Percentiles rank a stretch among this genome's conserved stretches.
phyloP scores from a whole-genome alignment of 768 basidiomycete genomes.

The Chalciporus sphaerocephalus region DNA sequence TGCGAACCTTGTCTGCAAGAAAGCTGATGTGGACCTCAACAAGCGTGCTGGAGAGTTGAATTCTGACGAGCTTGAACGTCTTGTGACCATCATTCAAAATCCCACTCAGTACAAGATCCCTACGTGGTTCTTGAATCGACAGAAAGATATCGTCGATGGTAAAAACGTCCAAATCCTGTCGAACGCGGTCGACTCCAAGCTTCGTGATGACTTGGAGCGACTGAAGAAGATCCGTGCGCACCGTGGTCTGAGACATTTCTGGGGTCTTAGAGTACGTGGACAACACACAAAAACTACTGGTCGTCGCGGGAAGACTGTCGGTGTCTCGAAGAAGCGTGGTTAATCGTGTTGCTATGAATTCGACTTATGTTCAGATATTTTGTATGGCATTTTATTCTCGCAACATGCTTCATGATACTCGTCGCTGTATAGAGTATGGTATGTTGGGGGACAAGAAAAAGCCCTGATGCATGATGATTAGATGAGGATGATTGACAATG shows the following conservation, averaged over 20 bases:
- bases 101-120: slow-evolving; percentile 99
- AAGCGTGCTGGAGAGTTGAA: slow-evolving; percentile 99
- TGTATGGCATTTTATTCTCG: slow-evolving; percentile 6
- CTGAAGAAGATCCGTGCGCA: slow-evolving; percentile 99
- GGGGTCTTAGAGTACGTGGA: slow-evolving; percentile 93
- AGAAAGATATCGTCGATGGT: slow-evolving; percentile 96
- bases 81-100: slow-evolving; percentile 99
- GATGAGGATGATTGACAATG: no score
- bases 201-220: slow-evolving; percentile 96
- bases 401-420: slow-evolving; percentile 20
- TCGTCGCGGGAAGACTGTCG: slow-evolving; percentile 93
- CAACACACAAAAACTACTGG: slow-evolving; percentile 99
- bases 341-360: slow-evolving; percentile 23
- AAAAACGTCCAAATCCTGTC: slow-evolving; percentile 95
- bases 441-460: no score
- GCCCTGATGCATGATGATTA: no score
- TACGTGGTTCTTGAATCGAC: slow-evolving; percentile 98
- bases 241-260: slow-evolving; percentile 87
- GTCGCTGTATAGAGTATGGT: no score
- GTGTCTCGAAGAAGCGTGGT: slow-evolving; percentile 89
- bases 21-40: slow-evolving; percentile 97
- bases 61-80: slow-evolving; percentile 97
- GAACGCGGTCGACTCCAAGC: slow-evolving; percentile 94
- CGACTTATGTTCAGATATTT: neutral
- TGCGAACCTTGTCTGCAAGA: slow-evolving; percentile 99